phyloP scores from a whole-genome alignment of 2,329 filamentous ascomycete species.

The Fusarium praegraminearum region DNA sequence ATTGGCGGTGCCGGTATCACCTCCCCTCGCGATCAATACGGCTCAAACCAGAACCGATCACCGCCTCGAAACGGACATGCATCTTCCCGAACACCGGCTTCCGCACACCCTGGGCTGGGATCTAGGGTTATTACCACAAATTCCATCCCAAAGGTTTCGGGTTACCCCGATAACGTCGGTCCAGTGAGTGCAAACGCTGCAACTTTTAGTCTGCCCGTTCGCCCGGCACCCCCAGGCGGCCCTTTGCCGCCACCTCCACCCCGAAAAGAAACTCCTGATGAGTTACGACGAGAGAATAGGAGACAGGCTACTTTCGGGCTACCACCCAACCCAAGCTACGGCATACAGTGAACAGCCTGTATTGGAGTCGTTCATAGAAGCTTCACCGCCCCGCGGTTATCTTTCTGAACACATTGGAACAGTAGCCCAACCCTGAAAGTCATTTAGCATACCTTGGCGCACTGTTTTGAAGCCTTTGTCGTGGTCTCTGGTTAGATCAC shows the following conservation, averaged over 20 bases:
- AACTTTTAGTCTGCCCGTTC: slow-evolving; percentile 73
- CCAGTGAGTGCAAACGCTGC: slow-evolving; percentile 59
- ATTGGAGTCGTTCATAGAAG: slow-evolving; percentile 25
- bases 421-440: slow-evolving; percentile 40
- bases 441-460: slow-evolving; percentile 53
- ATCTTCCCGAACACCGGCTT: slow-evolving; percentile 57
- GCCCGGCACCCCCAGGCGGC: slow-evolving; percentile 70
- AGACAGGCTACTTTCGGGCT: slow-evolving; percentile 67
- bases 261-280: slow-evolving; percentile 67
- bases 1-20: slow-evolving; percentile 69
- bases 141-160: slow-evolving; percentile 63
- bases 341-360: slow-evolving; percentile 43
- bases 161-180: slow-evolving; percentile 54
- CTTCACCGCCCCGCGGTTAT: slow-evolving; percentile 20
- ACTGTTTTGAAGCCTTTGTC: slow-evolving; percentile 46
- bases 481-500: slow-evolving; percentile 44
- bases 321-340: slow-evolving; percentile 58
- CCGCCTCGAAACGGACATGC: slow-evolving; percentile 63
- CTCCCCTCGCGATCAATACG: slow-evolving; percentile 64
- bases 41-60: slow-evolving; percentile 61
- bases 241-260: slow-evolving; percentile 71
- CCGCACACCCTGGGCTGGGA: slow-evolving; percentile 65
- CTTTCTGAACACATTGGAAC: slow-evolving; percentile 38
- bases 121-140: slow-evolving; percentile 64
- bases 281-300: slow-evolving; percentile 63